Evolutionary conservation across 805 yeast species (phyloP).

Genomic region (Schwanniomyces yamadae): DNA sequence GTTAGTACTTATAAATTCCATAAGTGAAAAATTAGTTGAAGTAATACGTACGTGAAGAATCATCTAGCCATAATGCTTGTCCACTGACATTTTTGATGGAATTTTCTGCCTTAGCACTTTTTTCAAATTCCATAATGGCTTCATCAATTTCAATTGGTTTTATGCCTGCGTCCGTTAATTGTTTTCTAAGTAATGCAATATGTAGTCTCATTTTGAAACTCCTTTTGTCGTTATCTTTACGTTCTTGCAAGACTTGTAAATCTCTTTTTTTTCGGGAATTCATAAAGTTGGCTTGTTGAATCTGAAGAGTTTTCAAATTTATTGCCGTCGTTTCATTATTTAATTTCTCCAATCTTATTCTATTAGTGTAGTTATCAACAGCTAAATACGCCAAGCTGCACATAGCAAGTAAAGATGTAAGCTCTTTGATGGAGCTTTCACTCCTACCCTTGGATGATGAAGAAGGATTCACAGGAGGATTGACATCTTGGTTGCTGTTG

Average conservation of each 20-base stretch:
- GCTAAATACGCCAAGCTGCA: constrained; percentile 48
- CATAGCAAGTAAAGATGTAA: constrained; percentile 43
- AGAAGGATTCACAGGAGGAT: too few relatives aligned
- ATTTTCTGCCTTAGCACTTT: constrained; percentile 55
- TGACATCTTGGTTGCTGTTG: too few relatives aligned
- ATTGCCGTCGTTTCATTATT: constrained; percentile 35
- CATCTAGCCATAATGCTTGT: constrained; percentile 59
- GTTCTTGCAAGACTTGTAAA: constrained; percentile 50
- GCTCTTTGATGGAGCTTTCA: constrained; percentile 28
- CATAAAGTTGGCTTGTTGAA: constrained; percentile 49
- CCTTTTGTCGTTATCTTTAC: constrained; percentile 48
- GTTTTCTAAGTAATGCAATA: constrained; percentile 62
- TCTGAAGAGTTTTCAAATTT: constrained; percentile 36
- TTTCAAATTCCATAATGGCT: constrained; percentile 56
- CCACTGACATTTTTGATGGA: constrained; percentile 57
- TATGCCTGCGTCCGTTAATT: constrained; percentile 53
- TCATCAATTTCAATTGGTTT: constrained; percentile 58
- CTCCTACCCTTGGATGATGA: constrained; percentile 1
- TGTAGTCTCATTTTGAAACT: constrained; percentile 63
- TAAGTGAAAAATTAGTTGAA: not conserved
- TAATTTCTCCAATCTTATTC: constrained; percentile 37
- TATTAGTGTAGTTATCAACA: constrained; percentile 47
- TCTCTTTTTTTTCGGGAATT: constrained; percentile 53
- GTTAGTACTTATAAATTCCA: constrained; percentile 16
- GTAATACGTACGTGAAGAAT: constrained; percentile 36